These are phyloP conservation scores for Coleophoma eucalyptorum DNA, from an alignment of 2,329 filamentous ascomycete species.

Conservation along the genomic window DNA sequence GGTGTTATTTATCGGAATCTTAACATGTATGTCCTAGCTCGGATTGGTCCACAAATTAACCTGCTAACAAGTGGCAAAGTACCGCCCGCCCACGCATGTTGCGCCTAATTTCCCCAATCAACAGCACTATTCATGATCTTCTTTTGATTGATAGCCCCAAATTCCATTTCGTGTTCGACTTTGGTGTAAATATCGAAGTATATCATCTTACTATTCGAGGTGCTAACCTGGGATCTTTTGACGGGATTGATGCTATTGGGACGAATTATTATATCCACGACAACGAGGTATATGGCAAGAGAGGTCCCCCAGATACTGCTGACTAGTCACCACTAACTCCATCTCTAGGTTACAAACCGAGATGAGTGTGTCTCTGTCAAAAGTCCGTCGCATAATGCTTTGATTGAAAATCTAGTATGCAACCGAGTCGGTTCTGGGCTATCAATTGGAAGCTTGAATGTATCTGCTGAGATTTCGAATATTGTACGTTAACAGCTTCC, in stretches of 20 bases:
- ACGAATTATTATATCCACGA: constrained; percentile 32
- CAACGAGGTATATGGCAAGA: constrained; percentile 25
- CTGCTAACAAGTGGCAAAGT: not conserved
- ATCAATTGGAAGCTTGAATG: constrained; percentile 31
- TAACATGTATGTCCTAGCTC: constrained; percentile 19
- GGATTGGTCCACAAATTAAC: not conserved
- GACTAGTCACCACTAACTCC: too few relatives aligned
- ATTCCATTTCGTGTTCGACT: constrained; percentile 33
- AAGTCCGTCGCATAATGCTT: constrained; percentile 28
- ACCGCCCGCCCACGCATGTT: constrained; percentile 22
- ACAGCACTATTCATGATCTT: constrained; percentile 25
- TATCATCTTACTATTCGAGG: constrained; percentile 34
- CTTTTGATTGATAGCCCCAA: constrained; percentile 30
- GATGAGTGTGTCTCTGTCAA: constrained; percentile 35
- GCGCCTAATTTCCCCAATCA: constrained; percentile 17
- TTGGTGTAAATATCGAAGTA: constrained; percentile 30
- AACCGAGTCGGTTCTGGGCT: constrained; percentile 33
- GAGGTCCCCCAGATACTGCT: too few relatives aligned
- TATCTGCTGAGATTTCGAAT: constrained; percentile 26
- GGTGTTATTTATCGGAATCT: constrained; percentile 28
- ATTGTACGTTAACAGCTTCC: constrained; percentile 15
- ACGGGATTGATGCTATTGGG: constrained; percentile 32
- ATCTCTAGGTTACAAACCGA: constrained; percentile 28
- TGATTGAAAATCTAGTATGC: constrained; percentile 31
- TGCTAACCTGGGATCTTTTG: constrained; percentile 30